Evolutionary conservation across 345 rosid genomes (phyloP), one percentile per base, ranked within the genome.

Genomic region (Leavenworthia alabamica): DNA sequence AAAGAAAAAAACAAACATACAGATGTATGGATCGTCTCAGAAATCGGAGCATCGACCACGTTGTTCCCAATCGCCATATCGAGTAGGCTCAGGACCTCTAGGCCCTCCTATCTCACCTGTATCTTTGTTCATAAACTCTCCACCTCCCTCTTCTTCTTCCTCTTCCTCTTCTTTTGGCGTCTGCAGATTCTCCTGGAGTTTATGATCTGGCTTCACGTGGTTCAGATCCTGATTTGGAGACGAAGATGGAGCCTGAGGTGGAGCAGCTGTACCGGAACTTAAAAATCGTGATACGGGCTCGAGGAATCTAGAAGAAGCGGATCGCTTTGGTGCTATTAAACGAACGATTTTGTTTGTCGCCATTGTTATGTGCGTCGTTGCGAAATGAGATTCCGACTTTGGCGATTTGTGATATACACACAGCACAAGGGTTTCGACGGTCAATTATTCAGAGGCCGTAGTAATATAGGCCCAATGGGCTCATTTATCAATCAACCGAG

Each of bases 61-160:
- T 9, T 81, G 89, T 68, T 92, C 96, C 98, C 96, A 92, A 67
- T 89, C 96, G 36, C 98, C 96, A 75, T 78, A 92, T 0, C 98
- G 85, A 56, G 98, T 92, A 11, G 96, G 98, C 50, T 92, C 97
- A 17, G 89, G 97, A 7, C 93, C 95, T 49, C 66, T 72, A 12
- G 98, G 95, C 2, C 96, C 96, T 35, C 90, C 95, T 43, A 86
- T 63, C 79, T 89, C 98, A 11, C 94, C 95, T 0, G 97, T 89
- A 53, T 76, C 81, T 66, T 77, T 35, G 72, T 89, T 92, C 62
- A 91, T 50, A 20, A 14, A 8, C 26, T 63, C 81, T 4, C 65
- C 87, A 3, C 68, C 83, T 0, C 35, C 89, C 0, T 58, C 79
- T 8, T 19, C 82, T 0, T 57, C 78, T 4, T 50, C 71, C 5